Conservation (phyloP, 2,329 filamentous ascomycete species). For the Fusarium scirpi region DNA sequence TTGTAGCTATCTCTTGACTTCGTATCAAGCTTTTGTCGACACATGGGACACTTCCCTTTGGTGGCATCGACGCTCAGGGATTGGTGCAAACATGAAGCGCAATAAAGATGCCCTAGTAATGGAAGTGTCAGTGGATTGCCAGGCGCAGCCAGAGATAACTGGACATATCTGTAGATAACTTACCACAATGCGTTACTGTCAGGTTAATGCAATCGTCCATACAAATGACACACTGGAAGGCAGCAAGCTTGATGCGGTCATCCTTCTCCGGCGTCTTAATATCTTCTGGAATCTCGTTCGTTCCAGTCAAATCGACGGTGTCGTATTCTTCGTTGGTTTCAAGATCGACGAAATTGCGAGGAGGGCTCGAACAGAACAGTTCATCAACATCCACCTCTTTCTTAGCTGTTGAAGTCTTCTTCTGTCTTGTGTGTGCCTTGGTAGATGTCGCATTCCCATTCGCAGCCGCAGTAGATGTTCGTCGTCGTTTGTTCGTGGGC, state of each 20-base stretch:
- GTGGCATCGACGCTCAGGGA: constrained; percentile 67
- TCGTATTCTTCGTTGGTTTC: constrained; percentile 43
- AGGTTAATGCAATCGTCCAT: constrained; percentile 71
- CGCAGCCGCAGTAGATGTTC: constrained; percentile 32
- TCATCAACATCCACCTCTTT: constrained; percentile 44
- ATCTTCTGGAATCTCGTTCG: constrained; percentile 58
- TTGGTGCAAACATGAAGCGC: constrained; percentile 70
- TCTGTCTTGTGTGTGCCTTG: constrained; percentile 23
- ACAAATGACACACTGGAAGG: constrained; percentile 75
- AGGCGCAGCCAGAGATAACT: neutral
- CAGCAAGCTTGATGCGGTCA: constrained; percentile 64
- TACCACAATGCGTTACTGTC: constrained; percentile 76
- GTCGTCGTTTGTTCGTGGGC: constrained; percentile 46
- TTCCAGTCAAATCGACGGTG: constrained; percentile 55
- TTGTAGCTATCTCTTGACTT: constrained; percentile 57
- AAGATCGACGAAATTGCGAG: constrained; percentile 18
- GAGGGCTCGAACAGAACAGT: constrained; percentile 45
- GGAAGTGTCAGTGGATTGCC: constrained; percentile 30
- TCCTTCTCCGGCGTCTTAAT: constrained; percentile 61
- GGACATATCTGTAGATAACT: constrained; percentile 45
- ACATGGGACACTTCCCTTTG: constrained; percentile 73
- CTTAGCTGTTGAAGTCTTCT: constrained; percentile 13
- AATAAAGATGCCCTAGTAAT: constrained; percentile 71
- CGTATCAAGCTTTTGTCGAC: constrained; percentile 68
- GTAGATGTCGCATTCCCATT: constrained; percentile 11